Evolutionary conservation across 2,329 filamentous ascomycete genomes (phyloP).

Genomic region (Calycina marina): DNA sequence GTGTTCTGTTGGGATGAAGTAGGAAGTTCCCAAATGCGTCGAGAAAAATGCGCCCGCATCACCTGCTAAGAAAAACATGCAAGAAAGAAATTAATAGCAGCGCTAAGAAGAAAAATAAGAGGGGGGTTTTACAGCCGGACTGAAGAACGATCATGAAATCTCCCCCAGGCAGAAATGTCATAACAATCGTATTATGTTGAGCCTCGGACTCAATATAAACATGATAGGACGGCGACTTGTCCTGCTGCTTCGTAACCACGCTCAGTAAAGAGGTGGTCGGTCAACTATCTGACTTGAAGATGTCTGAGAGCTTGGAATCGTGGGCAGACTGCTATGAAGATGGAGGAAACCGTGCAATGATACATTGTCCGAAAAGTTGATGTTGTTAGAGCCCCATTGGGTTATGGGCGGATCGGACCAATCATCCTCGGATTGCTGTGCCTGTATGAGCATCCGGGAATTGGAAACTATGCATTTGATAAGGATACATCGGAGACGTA

Average conservation of each 20-base stretch:
- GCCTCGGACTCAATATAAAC: slow-evolving; percentile 1
- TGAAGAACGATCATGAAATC: neutral
- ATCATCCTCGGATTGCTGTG: slow-evolving; percentile 24
- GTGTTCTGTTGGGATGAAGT: no score
- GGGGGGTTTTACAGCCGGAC: no score
- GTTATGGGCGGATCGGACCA: neutral
- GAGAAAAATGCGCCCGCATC: no score
- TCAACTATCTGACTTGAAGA: neutral
- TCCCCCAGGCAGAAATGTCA: neutral
- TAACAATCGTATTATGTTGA: neutral
- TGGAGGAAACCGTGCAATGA: neutral
- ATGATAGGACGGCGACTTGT: neutral
- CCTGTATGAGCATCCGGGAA: slow-evolving; percentile 23
- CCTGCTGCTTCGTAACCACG: no score
- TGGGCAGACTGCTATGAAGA: neutral
- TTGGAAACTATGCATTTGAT: slow-evolving; percentile 20
- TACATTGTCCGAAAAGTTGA: neutral
- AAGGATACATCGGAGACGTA: slow-evolving; percentile 26
- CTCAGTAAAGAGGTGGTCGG: slow-evolving; percentile 20
- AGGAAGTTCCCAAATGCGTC: no score
- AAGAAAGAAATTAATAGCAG: no score
- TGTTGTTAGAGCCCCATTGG: neutral
- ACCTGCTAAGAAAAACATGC: no score
- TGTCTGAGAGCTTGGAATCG: neutral
- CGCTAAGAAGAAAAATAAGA: no score